A percentile compares a stretch with the other conserved stretches of the same genome.
Conservation (phyloP, 2,329 filamentous ascomycete species). For the Apiospora hydei region DNA sequence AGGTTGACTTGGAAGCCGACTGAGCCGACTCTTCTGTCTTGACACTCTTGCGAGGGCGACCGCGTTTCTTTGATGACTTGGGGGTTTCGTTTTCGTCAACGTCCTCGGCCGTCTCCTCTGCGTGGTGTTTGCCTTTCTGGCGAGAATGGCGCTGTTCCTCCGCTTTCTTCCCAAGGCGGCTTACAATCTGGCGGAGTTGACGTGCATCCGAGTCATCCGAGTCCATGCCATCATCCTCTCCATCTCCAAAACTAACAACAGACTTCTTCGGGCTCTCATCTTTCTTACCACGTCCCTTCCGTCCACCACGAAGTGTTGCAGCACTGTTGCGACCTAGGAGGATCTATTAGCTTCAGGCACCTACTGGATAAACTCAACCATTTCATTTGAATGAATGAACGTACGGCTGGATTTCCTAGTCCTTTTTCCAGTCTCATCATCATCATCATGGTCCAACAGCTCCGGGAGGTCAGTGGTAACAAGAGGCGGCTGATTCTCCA, state of each 20-base stretch:
- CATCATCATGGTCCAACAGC: background rate
- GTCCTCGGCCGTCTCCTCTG: background rate
- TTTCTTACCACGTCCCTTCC: background rate
- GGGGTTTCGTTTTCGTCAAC: background rate
- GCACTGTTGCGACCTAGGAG: background rate
- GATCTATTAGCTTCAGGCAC: background rate
- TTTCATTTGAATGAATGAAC: background rate
- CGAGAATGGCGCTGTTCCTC: background rate
- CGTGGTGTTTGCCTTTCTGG: background rate
- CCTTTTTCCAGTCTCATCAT: background rate
- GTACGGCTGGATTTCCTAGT: background rate
- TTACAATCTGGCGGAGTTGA: background rate
- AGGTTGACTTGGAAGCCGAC: background rate
- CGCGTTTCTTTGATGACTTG: constrained; percentile 11
- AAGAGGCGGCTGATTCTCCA: background rate
- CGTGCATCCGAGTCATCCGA: background rate
- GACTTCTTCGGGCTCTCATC: background rate
- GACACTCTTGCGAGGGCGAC: background rate
- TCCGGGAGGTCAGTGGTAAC: background rate
- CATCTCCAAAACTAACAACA: background rate
- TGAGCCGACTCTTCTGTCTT: background rate
- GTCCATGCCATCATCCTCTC: background rate
- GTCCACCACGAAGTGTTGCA: background rate
- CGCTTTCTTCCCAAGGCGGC: background rate
- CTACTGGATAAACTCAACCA: background rate